Evolutionary conservation across 768 basidiomycete species (phyloP).

Genomic region (Naganishia friedmannii): DNA sequence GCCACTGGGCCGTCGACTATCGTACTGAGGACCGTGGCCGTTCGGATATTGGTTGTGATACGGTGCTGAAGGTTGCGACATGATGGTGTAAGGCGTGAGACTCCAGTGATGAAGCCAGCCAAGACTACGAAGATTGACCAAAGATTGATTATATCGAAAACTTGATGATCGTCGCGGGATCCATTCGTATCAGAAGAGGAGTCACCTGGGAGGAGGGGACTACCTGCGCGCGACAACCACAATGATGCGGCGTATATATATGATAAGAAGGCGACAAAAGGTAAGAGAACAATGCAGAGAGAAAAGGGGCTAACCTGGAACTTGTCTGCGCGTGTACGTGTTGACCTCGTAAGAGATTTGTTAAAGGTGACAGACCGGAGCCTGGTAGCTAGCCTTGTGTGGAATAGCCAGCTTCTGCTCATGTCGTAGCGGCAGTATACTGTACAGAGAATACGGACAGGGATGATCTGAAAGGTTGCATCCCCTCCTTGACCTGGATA

Average conservation of each 20-base stretch:
- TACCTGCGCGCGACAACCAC: not conserved
- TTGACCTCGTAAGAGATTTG: not conserved
- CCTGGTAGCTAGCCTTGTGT: no score
- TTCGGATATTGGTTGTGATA: conserved; percentile 8
- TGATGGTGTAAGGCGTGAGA: not conserved
- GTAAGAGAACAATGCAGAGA: not conserved
- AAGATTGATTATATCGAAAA: not conserved
- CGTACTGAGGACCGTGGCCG: not conserved
- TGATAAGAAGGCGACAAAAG: not conserved
- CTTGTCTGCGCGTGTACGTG: not conserved
- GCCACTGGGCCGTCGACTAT: conserved; percentile 5
- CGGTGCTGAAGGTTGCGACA: conserved; percentile 5
- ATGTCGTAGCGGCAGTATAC: not conserved
- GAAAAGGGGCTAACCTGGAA: not conserved
- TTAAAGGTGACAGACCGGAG: not conserved
- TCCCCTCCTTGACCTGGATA: not conserved
- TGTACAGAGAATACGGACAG: not conserved
- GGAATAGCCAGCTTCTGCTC: not conserved
- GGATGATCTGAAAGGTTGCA: not conserved
- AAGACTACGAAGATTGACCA: not conserved
- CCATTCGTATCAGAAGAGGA: not conserved
- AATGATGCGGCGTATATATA: not conserved
- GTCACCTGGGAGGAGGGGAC: not conserved
- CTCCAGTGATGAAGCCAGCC: not conserved
- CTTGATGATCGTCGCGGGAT: not conserved